phyloP scores from a whole-genome alignment of 2,329 filamentous ascomycete genomes.

The Blumeria graminis region DNA sequence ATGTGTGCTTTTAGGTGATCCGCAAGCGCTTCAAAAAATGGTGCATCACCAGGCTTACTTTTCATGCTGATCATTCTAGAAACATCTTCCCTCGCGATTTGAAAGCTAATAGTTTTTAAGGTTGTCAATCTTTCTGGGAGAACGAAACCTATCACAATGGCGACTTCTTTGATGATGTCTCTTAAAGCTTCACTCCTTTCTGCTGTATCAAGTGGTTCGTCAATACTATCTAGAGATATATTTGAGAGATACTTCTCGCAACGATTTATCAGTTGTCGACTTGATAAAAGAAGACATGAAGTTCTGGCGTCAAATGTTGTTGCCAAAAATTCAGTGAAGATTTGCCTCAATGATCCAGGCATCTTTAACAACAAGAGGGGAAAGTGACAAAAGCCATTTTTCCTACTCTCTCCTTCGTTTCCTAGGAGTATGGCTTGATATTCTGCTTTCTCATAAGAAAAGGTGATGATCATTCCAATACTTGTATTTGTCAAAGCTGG shows the following conservation, averaged over 20 bases:
- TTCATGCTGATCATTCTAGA: slow-evolving; percentile 11
- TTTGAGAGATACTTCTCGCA: slow-evolving; percentile 14
- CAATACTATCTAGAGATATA: slow-evolving; percentile 6
- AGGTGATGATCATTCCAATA: slow-evolving; percentile 9
- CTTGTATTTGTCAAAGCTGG: slow-evolving; percentile 4
- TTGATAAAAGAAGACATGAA: slow-evolving; percentile 70
- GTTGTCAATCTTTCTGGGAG: slow-evolving; percentile 7
- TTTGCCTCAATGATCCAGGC: slow-evolving; percentile 19
- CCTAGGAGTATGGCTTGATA: slow-evolving; percentile 12
- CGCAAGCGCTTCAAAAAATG: slow-evolving; percentile 19
- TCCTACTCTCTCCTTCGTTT: slow-evolving; percentile 1
- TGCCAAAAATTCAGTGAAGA: slow-evolving; percentile 19
- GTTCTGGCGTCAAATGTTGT: slow-evolving; percentile 31
- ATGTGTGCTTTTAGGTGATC: slow-evolving; percentile 18
- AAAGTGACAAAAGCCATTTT: slow-evolving; percentile 17
- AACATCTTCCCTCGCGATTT: slow-evolving; percentile 19
- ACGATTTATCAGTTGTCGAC: slow-evolving; percentile 51
- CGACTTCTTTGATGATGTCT: slow-evolving; percentile 10
- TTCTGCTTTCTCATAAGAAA: slow-evolving; percentile 13
- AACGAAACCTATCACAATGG: slow-evolving; percentile 12
- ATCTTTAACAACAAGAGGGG: slow-evolving; percentile 22
- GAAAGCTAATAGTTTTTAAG: slow-evolving; percentile 20
- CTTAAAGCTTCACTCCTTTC: slow-evolving; percentile 5
- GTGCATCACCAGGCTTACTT: slow-evolving; percentile 7
- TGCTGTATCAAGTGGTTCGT: slow-evolving; percentile 3